phyloP scores from a whole-genome alignment of 257 asterid genomes.

The Eustoma russellianum region DNA sequence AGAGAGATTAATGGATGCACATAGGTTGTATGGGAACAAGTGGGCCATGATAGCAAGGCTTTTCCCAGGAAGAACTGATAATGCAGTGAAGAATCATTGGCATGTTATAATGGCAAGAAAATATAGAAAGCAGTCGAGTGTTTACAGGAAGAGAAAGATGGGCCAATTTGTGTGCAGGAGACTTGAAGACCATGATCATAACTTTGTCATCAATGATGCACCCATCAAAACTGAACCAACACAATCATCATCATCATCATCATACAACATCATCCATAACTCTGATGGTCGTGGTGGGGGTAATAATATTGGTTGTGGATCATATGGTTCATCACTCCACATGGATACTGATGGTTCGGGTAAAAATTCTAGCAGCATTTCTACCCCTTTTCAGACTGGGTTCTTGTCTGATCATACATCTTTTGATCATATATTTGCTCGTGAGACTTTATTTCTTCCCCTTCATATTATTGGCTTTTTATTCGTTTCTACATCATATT shows the following conservation, averaged over 20 bases:
- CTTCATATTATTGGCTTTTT: too few species aligned
- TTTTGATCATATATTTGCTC: conserved; percentile 33
- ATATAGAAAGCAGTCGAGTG: conserved; percentile 69
- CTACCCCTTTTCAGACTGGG: conserved; percentile 16
- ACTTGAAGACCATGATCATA: conserved; percentile 17
- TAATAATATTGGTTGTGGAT: conserved; percentile 20
- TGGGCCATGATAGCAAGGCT: conserved; percentile 93
- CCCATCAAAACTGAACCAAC: conserved; percentile 11
- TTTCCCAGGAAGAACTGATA: conserved; percentile 89
- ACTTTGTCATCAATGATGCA: conserved; percentile 1
- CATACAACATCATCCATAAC: conserved; percentile 1
- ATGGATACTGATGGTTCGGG: conserved; percentile 12
- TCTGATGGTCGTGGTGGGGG: conserved; percentile 10
- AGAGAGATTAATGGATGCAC: conserved; percentile 87
- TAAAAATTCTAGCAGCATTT: conserved; percentile 9
- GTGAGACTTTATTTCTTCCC: conserved; percentile 14
- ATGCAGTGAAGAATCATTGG: conserved; percentile 92
- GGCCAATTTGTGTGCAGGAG: conserved; percentile 41
- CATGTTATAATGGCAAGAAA: conserved; percentile 88
- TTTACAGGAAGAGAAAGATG: conserved; percentile 61
- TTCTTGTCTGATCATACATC: conserved; percentile 29
- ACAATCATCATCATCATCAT: conserved; percentile 3
- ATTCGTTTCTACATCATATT: background rate
- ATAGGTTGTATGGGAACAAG: conserved; percentile 73
- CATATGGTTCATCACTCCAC: conserved; percentile 20